Conservation (phyloP, 176 grass and related monocot genomes). For the Lolium perenne region DNA sequence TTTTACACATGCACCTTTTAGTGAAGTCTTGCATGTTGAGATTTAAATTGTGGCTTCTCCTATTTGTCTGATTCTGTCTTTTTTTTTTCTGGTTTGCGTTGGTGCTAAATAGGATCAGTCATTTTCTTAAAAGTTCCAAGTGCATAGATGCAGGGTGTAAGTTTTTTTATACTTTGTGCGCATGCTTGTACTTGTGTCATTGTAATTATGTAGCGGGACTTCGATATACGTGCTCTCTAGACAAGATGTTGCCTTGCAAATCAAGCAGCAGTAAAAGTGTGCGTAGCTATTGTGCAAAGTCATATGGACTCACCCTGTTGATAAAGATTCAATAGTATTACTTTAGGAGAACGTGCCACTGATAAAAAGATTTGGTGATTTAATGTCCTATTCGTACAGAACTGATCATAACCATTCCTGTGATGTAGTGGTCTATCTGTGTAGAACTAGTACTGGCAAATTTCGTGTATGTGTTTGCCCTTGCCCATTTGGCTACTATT, state of each 20-base stretch:
- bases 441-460: slow-evolving; percentile 9
- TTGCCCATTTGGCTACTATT: not conserved
- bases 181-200: slow-evolving; percentile 40
- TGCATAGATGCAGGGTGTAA: slow-evolving; percentile 32
- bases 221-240: slow-evolving; percentile 40
- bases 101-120: slow-evolving; percentile 22
- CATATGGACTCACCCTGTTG: slow-evolving; percentile 25
- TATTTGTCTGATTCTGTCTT: not conserved
- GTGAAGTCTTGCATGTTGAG: slow-evolving; percentile 21
- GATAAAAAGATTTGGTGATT: slow-evolving; percentile 4
- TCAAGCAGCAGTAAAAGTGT: slow-evolving; percentile 38
- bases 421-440: slow-evolving; percentile 1
- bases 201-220: slow-evolving; percentile 34
- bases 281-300: slow-evolving; percentile 32
- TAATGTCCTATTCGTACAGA: not conserved
- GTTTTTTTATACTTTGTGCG: slow-evolving; percentile 21
- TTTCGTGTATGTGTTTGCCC: not conserved
- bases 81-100: not conserved
- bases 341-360: slow-evolving; percentile 5
- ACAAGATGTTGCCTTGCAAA: slow-evolving; percentile 43
- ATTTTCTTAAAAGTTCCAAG: slow-evolving; percentile 18
- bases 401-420: slow-evolving; percentile 5
- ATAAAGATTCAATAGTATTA: slow-evolving; percentile 26
- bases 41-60: slow-evolving; percentile 22
- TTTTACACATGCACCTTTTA: slow-evolving; percentile 19